A percentile compares a stretch with the other conserved stretches of the same genome.
phyloP scores from a whole-genome alignment of 495 filamentous ascomycete genomes.

The Talaromyces adpressus region DNA sequence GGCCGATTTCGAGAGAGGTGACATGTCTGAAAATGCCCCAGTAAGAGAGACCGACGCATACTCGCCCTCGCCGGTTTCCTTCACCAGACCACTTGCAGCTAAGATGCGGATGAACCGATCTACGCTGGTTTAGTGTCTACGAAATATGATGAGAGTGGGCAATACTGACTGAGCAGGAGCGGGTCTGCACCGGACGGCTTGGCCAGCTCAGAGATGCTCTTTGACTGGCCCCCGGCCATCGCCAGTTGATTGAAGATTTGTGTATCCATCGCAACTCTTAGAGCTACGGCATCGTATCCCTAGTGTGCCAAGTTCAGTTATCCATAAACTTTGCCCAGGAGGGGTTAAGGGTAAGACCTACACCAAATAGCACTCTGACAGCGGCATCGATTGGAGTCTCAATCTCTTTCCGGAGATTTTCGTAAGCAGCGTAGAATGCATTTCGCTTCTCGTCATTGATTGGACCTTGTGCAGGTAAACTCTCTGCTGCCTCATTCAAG shows the following conservation, averaged over 20 bases:
- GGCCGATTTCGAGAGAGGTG: background rate
- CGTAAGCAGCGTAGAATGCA: no score
- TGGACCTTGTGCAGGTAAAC: no score
- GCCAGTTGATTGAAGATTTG: background rate
- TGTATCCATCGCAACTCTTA: no score
- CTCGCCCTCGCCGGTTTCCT: background rate
- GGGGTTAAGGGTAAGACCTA: no score
- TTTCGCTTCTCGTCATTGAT: no score
- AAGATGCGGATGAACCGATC: background rate
- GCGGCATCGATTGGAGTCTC: no score
- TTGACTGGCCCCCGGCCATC: background rate
- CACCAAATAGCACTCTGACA: no score
- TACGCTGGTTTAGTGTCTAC: background rate
- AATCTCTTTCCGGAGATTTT: no score
- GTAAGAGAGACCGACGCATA: background rate
- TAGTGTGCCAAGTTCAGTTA: no score
- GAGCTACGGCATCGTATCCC: no score
- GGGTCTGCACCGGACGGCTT: background rate
- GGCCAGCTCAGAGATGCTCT: background rate
- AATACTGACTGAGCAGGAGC: background rate
- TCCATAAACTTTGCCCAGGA: no score
- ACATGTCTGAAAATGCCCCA: slow-evolving; percentile 2
- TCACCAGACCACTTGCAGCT: background rate
- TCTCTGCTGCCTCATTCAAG: no score
- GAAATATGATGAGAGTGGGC: background rate